Base-by-base conservation (phyloP, 169 alveolate genomes). In the Blepharisma undulans region DNA sequence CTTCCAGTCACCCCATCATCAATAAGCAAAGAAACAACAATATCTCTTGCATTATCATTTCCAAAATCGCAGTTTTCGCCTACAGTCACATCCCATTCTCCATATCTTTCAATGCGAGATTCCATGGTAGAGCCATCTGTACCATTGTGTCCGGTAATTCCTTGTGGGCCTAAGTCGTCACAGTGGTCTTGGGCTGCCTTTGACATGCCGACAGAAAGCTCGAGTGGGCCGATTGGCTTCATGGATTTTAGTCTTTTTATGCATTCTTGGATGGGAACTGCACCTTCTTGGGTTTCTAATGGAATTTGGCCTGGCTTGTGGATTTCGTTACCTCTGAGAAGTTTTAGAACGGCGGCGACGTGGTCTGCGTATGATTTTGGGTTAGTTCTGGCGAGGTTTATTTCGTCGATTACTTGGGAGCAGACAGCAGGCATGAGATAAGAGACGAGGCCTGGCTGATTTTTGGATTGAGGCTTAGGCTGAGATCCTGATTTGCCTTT, bases 111-210 rank as follows among this genome's bases (percentile, higher is more conserved):
- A 29, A 86, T 71, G 7, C 91, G 25, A 19, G 61, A 86, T 71
- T 19, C n/a, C 25, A 36, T 25, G 18, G 61, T 36, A 10, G 25
- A n/a, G 84, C 84, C 84, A 61, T 86, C 84, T 22, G 34, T 30
- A 0, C 84, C 36, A 4, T 60, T 72, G 33, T 86, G 91, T 60
- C 84, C 91, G 7, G 72, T 32, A 71, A 71, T 60, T 1, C 98
- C 98, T 66, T 93, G 92, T 21, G 96, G 94, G 1, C 97, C 98
- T 19, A 94, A 91, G 86, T 96, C 97, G 61, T 94, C 90, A 19
- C 91, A 93, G 78, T 94, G 98, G 82, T 93, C 97, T 72, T 87
- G 88, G 16, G 96, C 95, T 71, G 96, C 93, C 33, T 72, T 72
- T 22, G 86, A 92, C 10, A 96, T 72, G 27, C 76, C 76, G 29